A percentile compares a stretch with the other conserved stretches of the same genome.
Conservation (phyloP, 2,329 filamentous ascomycete species). For the Sporothrix inflata region DNA sequence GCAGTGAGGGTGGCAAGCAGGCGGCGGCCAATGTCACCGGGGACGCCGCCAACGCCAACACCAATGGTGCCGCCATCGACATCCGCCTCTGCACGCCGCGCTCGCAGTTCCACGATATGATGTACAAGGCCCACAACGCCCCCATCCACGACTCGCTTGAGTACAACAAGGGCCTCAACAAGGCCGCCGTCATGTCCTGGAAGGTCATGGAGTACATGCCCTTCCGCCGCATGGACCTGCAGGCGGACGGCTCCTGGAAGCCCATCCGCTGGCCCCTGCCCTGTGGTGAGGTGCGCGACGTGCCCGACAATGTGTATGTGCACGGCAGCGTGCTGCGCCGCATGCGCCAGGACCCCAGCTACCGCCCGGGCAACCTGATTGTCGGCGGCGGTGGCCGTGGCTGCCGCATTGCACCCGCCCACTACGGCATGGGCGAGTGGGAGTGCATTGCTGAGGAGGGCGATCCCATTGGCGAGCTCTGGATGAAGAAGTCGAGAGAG, state of each 20-base stretch:
- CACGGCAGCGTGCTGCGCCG: slow-evolving; percentile 75
- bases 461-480: slow-evolving; percentile 70
- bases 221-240: slow-evolving; percentile 79
- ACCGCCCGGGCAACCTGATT: slow-evolving; percentile 79
- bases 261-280: slow-evolving; percentile 81
- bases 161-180: slow-evolving; percentile 62
- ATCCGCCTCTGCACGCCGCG: slow-evolving; percentile 32
- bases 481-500: slow-evolving; percentile 49
- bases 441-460: slow-evolving; percentile 65
- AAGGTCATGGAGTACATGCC: slow-evolving; percentile 81
- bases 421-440: slow-evolving; percentile 74
- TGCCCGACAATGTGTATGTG: slow-evolving; percentile 69
- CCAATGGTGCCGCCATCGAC: slow-evolving; percentile 21
- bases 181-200: slow-evolving; percentile 66
- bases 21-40: background rate
- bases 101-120: slow-evolving; percentile 57
- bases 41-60: background rate
- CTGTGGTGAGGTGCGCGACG: slow-evolving; percentile 75
- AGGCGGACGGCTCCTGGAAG: slow-evolving; percentile 73
- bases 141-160: slow-evolving; percentile 72
- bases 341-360: slow-evolving; percentile 64
- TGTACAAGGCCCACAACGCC: slow-evolving; percentile 59
- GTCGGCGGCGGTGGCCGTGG: slow-evolving; percentile 78
- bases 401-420: slow-evolving; percentile 60
- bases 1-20: slow-evolving; percentile 26